Base-by-base conservation (phyloP, 768 basidiomycete genomes). In the Cystoderma amianthinum region DNA sequence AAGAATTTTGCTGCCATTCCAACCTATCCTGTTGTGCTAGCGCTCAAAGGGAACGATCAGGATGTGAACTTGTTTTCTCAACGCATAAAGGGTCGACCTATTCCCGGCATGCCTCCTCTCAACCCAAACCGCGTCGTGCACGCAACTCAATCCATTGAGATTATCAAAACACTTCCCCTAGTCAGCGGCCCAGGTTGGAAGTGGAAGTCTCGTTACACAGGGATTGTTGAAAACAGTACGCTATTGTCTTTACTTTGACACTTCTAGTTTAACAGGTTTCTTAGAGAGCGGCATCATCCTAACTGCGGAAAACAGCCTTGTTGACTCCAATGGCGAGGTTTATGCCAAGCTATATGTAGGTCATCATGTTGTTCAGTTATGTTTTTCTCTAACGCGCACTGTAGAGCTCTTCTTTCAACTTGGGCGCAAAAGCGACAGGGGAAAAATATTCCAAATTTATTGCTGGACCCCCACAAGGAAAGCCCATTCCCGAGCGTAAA, bases 181-280 rank as follows among this genome's bases (percentile, higher is more conserved):
- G 81, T 78, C 23, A 84, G 82, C 46, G 88, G 88, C 6, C 65
- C 75, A 2, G 91, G 87, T 5, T n/a, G n/a, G n/a, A n/a, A n/a
- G n/a, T n/a, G n/a, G n/a, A n/a, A n/a, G n/a, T n/a, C n/a, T n/a
- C n/a, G n/a, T n/a, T n/a, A n/a, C n/a, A n/a, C n/a, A n/a, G n/a
- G n/a, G n/a, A n/a, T n/a, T n/a, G n/a, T n/a, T 94, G 90, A 94
- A 64, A 93, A 93, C 59, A 90, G 89, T 88, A 47, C 40, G 82
- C 61, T 1, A 7, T 10, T 11, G 3, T 30, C 42, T 38, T 17
- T 19, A 28, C 17, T 12, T 16, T 22, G 15, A 22, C 15, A 18
- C 39, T 34, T 44, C 28, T 43, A 24, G 25, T 10, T 20, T 45
- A 13, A 11, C n/a, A n/a, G n/a, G n/a, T 32, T 32, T 3, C 9